Percentiles rank a stretch among this genome's conserved stretches.
Evolutionary conservation across 768 basidiomycete species (phyloP).

Genomic region (Agaricus sinodeliciosus): DNA sequence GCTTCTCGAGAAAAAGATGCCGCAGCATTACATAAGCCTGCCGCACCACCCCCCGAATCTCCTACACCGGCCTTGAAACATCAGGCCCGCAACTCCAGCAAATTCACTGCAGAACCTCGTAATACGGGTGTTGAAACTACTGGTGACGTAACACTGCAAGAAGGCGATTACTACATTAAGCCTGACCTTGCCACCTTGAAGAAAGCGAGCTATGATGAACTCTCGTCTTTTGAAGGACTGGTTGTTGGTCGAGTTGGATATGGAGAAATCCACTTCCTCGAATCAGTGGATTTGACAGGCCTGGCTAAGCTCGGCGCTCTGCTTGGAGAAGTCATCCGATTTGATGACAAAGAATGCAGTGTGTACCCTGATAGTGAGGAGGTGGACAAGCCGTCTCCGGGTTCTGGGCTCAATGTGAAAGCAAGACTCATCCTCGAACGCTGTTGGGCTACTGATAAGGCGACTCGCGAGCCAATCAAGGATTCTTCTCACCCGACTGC

Average conservation of each 20-base stretch:
- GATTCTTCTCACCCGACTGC: constrained; percentile 66
- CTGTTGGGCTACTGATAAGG: constrained; percentile 90
- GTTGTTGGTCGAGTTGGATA: constrained; percentile 89
- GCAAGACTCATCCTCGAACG: constrained; percentile 70
- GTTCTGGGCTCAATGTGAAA: constrained; percentile 84
- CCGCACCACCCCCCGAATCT: constrained; percentile 1
- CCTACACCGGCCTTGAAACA: constrained; percentile 14
- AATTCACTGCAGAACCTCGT: constrained; percentile 27
- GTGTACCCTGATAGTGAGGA: constrained; percentile 91
- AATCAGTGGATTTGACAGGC: constrained; percentile 80
- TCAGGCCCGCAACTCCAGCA: constrained; percentile 30
- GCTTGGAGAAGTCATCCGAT: constrained; percentile 80
- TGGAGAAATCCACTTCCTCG: constrained; percentile 81
- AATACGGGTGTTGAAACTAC: constrained; percentile 17
- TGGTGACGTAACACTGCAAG: constrained; percentile 41
- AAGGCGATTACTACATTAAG: constrained; percentile 90
- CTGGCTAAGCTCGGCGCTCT: constrained; percentile 74
- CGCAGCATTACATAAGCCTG: constrained; percentile 24
- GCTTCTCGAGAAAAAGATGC: constrained; percentile 72
- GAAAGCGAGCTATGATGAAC: constrained; percentile 62
- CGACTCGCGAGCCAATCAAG: constrained; percentile 84
- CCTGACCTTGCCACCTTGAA: constrained; percentile 73
- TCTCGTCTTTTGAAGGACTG: constrained; percentile 69
- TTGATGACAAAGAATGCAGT: constrained; percentile 87
- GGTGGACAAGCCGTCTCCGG: constrained; percentile 77